A percentile compares a stretch with the other conserved stretches of the same genome.
Evolutionary conservation across 306 rosid genomes (phyloP).

Genomic region (Cicer bijugum): DNA sequence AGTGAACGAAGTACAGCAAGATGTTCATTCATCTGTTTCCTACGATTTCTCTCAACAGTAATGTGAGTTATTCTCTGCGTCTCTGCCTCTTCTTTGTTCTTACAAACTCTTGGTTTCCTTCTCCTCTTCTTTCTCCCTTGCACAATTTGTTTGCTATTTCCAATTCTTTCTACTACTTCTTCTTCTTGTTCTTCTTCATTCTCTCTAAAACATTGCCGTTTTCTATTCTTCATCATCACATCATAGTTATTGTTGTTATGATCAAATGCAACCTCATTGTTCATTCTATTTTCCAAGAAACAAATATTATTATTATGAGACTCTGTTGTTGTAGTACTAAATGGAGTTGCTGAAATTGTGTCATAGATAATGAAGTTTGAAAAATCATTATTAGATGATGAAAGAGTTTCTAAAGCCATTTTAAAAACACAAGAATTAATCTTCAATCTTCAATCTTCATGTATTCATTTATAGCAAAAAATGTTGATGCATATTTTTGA

Average conservation of each 20-base stretch:
- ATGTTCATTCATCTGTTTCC: conserved; percentile 92
- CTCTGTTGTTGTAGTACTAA: conserved; percentile 10
- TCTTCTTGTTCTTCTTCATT: background rate
- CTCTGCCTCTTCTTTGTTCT: conserved; percentile 91
- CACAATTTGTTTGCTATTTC: conserved; percentile 11
- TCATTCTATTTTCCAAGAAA: conserved; percentile 47
- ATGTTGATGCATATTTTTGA: conserved; percentile 23
- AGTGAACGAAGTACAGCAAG: conserved; percentile 85
- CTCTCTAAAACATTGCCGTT: conserved; percentile 24
- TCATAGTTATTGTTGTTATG: background rate
- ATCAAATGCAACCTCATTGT: conserved; percentile 31
- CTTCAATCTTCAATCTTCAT: background rate
- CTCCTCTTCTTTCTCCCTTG: conserved; percentile 74
- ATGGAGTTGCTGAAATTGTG: conserved; percentile 74
- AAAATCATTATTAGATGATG: conserved; percentile 61
- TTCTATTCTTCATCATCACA: conserved; percentile 3
- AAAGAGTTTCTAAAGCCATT: conserved; percentile 71
- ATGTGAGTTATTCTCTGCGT: conserved; percentile 95
- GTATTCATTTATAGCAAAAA: conserved; percentile 48
- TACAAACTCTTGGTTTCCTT: conserved; percentile 74
- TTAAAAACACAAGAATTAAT: background rate
- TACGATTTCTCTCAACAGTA: conserved; percentile 85
- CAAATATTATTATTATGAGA: background rate
- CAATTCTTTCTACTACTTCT: conserved; percentile 4
- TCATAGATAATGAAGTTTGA: conserved; percentile 81